A percentile compares a stretch with the other conserved stretches of the same genome.
These are phyloP conservation scores for Xylaria intraflava DNA, from an alignment of 495 filamentous ascomycete genomes.

Conservation along the genomic window DNA sequence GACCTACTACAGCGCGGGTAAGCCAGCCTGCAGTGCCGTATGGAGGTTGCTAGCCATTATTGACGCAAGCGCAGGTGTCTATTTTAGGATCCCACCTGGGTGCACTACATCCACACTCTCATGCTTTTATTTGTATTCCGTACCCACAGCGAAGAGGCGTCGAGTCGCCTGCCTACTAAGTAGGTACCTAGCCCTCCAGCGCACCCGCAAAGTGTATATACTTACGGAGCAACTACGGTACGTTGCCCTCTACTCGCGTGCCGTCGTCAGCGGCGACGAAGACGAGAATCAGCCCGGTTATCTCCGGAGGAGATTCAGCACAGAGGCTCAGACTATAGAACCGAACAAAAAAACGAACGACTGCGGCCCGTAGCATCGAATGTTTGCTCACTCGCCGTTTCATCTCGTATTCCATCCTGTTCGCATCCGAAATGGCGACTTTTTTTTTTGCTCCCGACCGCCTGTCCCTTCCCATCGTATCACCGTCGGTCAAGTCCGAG, in stretches of 20 bases:
- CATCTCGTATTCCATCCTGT: neutral
- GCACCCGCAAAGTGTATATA: neutral
- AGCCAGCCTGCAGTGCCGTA: constrained; percentile 4
- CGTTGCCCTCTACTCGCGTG: neutral
- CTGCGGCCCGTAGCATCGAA: no score
- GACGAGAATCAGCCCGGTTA: no score
- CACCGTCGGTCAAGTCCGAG: constrained; percentile 1
- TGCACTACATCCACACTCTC: no score
- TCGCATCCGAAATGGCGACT: neutral
- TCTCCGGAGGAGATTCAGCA: no score
- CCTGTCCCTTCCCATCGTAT: neutral
- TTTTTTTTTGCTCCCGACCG: neutral
- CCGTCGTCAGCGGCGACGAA: neutral
- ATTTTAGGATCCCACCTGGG: constrained; percentile 3
- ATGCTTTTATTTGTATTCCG: no score
- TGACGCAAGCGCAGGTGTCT: neutral
- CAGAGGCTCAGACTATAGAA: no score
- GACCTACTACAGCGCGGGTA: neutral
- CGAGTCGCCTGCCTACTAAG: no score
- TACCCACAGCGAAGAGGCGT: no score
- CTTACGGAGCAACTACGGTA: neutral
- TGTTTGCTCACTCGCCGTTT: constrained; percentile 6
- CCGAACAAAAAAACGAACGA: no score
- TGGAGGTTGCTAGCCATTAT: constrained; percentile 6
- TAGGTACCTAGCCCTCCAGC: no score